phyloP scores from a whole-genome alignment of 441 rosid species.

The Biscutella laevigata region DNA sequence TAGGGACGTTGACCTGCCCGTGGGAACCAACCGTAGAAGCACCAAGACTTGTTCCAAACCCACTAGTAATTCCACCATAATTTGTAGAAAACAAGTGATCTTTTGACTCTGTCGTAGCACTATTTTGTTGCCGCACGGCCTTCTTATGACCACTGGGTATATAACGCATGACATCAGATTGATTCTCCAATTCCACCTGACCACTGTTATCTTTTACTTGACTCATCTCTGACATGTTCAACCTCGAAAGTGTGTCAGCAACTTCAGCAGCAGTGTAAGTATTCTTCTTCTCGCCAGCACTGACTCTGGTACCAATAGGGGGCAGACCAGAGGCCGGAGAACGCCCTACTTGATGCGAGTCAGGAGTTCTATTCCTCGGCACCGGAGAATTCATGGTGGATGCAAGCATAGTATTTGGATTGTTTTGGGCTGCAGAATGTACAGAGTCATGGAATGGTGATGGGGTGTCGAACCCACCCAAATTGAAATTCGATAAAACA shows the following conservation, averaged over 20 bases:
- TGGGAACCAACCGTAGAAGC: slow-evolving; percentile 36
- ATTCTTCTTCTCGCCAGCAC: slow-evolving; percentile 46
- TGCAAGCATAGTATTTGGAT: slow-evolving; percentile 39
- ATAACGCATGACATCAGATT: slow-evolving; percentile 39
- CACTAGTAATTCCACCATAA: slow-evolving; percentile 40
- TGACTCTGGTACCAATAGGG: slow-evolving; percentile 56
- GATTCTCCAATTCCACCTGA: slow-evolving; percentile 35
- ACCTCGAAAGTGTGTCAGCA: slow-evolving; percentile 45
- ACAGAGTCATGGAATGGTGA: slow-evolving; percentile 38
- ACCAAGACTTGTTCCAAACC: slow-evolving; percentile 39
- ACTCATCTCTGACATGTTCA: slow-evolving; percentile 44
- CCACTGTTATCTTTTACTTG: slow-evolving; percentile 33
- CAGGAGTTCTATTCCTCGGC: slow-evolving; percentile 69
- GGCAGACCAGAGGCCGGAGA: slow-evolving; percentile 56
- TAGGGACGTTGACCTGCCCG: slow-evolving; percentile 52
- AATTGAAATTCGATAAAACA: slow-evolving; percentile 30
- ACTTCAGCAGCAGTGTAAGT: slow-evolving; percentile 42
- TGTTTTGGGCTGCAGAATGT: slow-evolving; percentile 32
- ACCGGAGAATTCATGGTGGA: slow-evolving; percentile 55
- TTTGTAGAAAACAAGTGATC: slow-evolving; percentile 36
- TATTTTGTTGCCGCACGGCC: slow-evolving; percentile 40
- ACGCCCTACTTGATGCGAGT: slow-evolving; percentile 48
- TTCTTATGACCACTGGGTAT: slow-evolving; percentile 43
- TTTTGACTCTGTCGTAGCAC: slow-evolving; percentile 36
- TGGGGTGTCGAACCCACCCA: slow-evolving; percentile 38